Base-by-base conservation (phyloP, 2,329 filamentous ascomycete genomes). In the Tympanopsis confertula region DNA sequence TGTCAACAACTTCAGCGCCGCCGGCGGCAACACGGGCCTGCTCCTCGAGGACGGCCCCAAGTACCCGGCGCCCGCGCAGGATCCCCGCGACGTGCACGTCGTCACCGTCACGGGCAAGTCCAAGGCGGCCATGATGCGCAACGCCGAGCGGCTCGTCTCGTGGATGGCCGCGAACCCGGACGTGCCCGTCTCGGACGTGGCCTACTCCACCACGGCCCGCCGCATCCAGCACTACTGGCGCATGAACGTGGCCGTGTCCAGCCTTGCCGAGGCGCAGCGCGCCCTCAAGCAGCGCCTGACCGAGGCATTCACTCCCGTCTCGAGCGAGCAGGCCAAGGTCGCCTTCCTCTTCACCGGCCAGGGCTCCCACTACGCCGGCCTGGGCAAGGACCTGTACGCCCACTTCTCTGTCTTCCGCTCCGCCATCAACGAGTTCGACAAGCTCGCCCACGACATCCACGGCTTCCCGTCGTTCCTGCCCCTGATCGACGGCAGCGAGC, bases 141-240 rank as follows among this genome's bases (percentile, higher is more conserved):
- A 82, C 44, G 62, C 74, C 1, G 62, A 73, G 46, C 60, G 61
- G 17, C 61, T 81, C 2, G 57, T 76, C 5, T 50, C 54, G 2
- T 77, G 69, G 55, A 66, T 81, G 47, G 66, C 69, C 19, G 46
- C 57, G 29, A 62, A 69, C 29, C 63, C 69, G 3, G 63, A 71
- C 4, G 65, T 65, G 1, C 68, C 71, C 0, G 51, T 82, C 13
- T 61, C 68, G 2, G 62, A 74, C 41, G 56, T 85, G 2, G 70
- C 78, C 0, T 85, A 84, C 54, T 80, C 76, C 1, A 78, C 74
- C 1, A 83, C 78, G 4, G 82, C 81, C 13, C 69, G 78, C 17
- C 68, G 70, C 33, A 68, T 74, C 10, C 77, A 81, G 44, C 69
- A 78, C 52, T 62, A 67, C 46, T 71, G 68, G 59, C 66, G 74